phyloP scores from a whole-genome alignment of 2,329 filamentous ascomycete species.

The Pseudogymnoascus sp. region DNA sequence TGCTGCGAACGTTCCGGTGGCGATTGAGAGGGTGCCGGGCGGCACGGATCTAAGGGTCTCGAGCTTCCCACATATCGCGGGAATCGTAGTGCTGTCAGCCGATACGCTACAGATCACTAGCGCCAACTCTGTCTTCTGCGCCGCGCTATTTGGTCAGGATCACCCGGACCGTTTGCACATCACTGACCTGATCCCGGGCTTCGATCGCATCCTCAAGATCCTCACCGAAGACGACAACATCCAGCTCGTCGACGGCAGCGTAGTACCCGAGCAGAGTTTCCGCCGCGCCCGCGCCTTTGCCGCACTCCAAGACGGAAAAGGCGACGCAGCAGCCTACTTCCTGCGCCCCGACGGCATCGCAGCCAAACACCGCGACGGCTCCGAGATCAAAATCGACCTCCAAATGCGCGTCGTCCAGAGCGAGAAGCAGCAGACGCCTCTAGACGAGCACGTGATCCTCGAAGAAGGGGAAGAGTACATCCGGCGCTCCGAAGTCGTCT shows the following conservation, averaged over 20 bases:
- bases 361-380: constrained; percentile 82
- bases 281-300: constrained; percentile 78
- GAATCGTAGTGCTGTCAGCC: constrained; percentile 87
- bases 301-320: constrained; percentile 71
- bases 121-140: constrained; percentile 90
- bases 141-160: constrained; percentile 82
- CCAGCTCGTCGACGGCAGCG: constrained; percentile 80
- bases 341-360: constrained; percentile 74
- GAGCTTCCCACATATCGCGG: constrained; percentile 93
- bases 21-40: constrained; percentile 63
- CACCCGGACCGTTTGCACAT: constrained; percentile 74
- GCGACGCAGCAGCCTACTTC: constrained; percentile 71
- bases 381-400: constrained; percentile 85
- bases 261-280: constrained; percentile 94
- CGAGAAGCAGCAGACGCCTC: constrained; percentile 56
- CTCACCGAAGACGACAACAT: constrained; percentile 82
- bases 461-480: constrained; percentile 50
- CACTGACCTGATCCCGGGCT: constrained; percentile 72
- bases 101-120: constrained; percentile 71
- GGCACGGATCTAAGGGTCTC: constrained; percentile 72
- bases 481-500: constrained; percentile 67
- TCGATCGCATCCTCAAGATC: constrained; percentile 73
- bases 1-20: constrained; percentile 74
- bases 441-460: constrained; percentile 54
- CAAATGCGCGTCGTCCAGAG: constrained; percentile 96